Evolutionary conservation across 1,284 basidiomycete genomes (phyloP), one percentile per base, ranked within the genome.

Genomic region (Ganoderma lucidum): DNA sequence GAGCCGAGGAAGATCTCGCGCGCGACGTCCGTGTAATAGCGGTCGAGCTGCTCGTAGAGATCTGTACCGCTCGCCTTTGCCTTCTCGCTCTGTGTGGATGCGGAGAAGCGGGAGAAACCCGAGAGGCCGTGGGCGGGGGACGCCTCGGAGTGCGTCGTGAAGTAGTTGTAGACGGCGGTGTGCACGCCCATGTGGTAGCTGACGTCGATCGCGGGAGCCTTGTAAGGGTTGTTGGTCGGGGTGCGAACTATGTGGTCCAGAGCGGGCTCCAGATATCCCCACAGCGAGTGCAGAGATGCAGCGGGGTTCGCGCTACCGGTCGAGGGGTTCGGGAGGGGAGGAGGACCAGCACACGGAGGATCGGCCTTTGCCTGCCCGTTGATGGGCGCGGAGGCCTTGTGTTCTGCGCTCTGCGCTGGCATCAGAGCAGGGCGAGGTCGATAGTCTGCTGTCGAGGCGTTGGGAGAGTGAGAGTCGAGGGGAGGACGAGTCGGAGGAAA

Each of bases 131-230:
- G 62, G 55, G 80, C 81, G 64, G 80, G 79, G 14, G 67, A 59
- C 53, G 71, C 64, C 67, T 90, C 88, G 71, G 84, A 86, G 78
- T 90, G 86, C 23, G 87, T 78, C 62, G 90, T 91, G 78, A 93
- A 92, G 85, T 92, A 93, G 82, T 93, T 92, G 83, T 93, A 93
- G 66, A 88, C 89, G 35, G 91, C 90, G 30, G 92, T 91, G 79
- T 93, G 91, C 59, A 93, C 90, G 67, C 90, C 90, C 78, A 91
- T 88, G 75, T 93, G 91, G 74, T 91, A 91, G 32, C 83, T 85
- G 69, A 91, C 85, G 72, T 92, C 91, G 75, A 93, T 88, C 15
- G 89, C 81, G 42, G 92, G 91, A 6, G 90, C 87, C 75, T 89
- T 91, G 70, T 81, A 79, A 58, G 82, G 73, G 71, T 84, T 83